Percentiles rank a stretch among this genome's conserved stretches.
Evolutionary conservation across 1,284 basidiomycete species (phyloP).

Genomic region (Melampsora americana): DNA sequence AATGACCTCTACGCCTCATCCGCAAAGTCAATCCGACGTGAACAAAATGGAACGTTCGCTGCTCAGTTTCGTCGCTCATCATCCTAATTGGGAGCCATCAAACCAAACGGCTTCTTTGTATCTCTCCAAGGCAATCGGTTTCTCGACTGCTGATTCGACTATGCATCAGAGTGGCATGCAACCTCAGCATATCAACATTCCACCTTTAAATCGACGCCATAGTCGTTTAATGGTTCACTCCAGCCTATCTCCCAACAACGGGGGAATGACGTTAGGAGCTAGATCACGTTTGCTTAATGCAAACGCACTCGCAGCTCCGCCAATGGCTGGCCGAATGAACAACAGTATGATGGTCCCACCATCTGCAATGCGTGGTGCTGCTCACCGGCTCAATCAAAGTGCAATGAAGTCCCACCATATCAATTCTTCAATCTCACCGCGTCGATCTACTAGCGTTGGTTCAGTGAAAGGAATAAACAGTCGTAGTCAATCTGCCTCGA

Average conservation of each 20-base stretch:
- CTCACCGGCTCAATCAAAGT: background rate
- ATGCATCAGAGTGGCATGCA: conserved; percentile 9
- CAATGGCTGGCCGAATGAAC: background rate
- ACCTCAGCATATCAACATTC: background rate
- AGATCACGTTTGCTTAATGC: background rate
- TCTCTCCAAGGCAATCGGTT: conserved; percentile 42
- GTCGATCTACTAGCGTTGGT: background rate
- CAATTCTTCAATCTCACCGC: background rate
- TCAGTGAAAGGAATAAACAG: background rate
- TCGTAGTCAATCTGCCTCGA: background rate
- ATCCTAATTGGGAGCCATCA: conserved; percentile 45
- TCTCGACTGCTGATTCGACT: conserved; percentile 28
- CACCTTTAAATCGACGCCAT: background rate
- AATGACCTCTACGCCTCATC: background rate
- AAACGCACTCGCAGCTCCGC: background rate
- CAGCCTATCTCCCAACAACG: background rate
- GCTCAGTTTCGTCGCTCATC: conserved; percentile 41
- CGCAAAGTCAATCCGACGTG: conserved; percentile 22
- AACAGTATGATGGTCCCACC: background rate
- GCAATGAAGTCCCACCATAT: background rate
- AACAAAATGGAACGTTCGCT: conserved; percentile 40
- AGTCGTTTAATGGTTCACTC: background rate
- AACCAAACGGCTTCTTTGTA: conserved; percentile 43
- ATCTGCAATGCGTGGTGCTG: background rate
- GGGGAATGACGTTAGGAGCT: background rate